phyloP scores from a whole-genome alignment of 129 eudicot species.

The Erigeron canadensis region DNA sequence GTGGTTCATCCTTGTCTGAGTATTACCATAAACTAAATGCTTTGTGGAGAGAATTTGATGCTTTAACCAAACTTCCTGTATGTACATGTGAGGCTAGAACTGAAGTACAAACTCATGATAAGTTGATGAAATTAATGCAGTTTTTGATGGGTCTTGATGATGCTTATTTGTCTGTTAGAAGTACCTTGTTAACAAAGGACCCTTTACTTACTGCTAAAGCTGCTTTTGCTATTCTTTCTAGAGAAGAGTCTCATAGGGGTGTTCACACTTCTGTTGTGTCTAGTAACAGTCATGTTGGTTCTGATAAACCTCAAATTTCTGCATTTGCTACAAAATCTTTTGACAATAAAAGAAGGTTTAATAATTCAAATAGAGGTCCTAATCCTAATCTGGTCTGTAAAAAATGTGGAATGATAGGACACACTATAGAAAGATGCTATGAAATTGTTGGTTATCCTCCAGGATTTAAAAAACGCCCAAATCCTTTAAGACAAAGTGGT shows the following conservation, averaged over 20 bases:
- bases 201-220: neutral
- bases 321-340: neutral
- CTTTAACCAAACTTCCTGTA: neutral
- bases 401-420: neutral
- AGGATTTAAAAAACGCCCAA: neutral
- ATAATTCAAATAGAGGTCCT: neutral
- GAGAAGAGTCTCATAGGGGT: neutral
- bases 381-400: neutral
- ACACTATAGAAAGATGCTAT: constrained; percentile 4
- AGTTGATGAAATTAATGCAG: neutral
- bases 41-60: neutral
- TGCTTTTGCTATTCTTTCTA: neutral
- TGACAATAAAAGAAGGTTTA: neutral
- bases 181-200: neutral
- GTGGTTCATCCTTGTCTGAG: neutral
- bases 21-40: neutral
- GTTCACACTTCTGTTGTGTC: neutral
- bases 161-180: neutral
- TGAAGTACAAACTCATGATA: neutral
- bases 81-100: neutral
- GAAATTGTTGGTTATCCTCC: constrained; percentile 1
- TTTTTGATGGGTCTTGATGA: neutral
- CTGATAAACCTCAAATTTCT: neutral
- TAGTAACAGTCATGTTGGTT: too few species aligned
- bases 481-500: neutral